Evolutionary conservation across 164 flowering plant species (phyloP), one percentile per base, ranked within the genome.

Genomic region (Warburgia ugandensis): DNA sequence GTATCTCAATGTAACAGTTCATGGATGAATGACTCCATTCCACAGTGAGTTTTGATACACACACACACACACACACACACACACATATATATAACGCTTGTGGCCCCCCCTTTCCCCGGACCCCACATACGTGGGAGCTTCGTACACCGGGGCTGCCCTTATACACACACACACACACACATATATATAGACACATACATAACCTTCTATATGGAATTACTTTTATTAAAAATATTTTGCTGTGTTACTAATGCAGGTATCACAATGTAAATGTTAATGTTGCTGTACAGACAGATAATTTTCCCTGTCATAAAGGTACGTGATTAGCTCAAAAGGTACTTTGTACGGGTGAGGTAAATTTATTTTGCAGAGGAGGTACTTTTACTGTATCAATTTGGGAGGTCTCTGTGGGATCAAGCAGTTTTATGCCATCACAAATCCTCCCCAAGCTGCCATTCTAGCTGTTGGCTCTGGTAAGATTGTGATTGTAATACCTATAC

Each of bases 1-100:
- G 99, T 92, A 66, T 95, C 99, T 63, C 85, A 73, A 54, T 86
- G 95, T 68, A 92, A 92, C 59, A 84, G 97, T 63, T 89, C 97
- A 20, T 94, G 97, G 99, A 83, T 84, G 32, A 70, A 89, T 44
- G 83, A 86, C n/a, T 89, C 74, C 58, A 89, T 94, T 54, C 81
- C 95, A 40, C 97, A 89, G 97, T 94, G 57, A 82, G 96, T 72
- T n/a, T n/a, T n/a, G n/a, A n/a, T n/a, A n/a, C 31, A 28, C 36
- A 21, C 17, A 3, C 27, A 13, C 33, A n/a, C n/a, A n/a, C n/a
- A n/a, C n/a, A n/a, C n/a, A n/a, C n/a, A n/a, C n/a, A n/a, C n/a
- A n/a, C n/a, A n/a, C n/a, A n/a, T n/a, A n/a, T n/a, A n/a, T n/a
- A n/a, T n/a, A n/a, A n/a, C n/a, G n/a, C n/a, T n/a, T n/a, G n/a